These are phyloP conservation scores for Amphichorda felina DNA, from an alignment of 2,329 filamentous ascomycete genomes.

Conservation along the genomic window DNA sequence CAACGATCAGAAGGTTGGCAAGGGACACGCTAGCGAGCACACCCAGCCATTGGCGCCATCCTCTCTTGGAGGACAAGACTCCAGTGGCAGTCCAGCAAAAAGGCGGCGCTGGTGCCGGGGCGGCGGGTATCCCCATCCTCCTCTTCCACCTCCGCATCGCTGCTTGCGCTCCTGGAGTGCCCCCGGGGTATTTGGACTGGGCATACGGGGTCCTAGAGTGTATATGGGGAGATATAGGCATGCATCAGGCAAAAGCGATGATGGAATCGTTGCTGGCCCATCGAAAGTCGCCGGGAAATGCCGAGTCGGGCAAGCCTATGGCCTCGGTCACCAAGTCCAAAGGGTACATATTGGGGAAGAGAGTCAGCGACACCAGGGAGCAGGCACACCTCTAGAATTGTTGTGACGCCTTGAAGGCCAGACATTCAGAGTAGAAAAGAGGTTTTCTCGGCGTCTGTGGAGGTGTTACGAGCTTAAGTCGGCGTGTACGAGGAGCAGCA, in stretches of 20 bases:
- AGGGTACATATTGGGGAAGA: no score
- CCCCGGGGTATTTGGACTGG: conserved; percentile 30
- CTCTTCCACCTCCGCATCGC: conserved; percentile 36
- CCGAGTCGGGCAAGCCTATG: no score
- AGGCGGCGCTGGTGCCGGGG: conserved; percentile 29
- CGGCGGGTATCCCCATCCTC: conserved; percentile 33
- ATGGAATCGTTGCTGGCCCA: conserved; percentile 26
- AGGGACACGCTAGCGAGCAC: conserved; percentile 32
- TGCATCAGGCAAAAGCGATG: conserved; percentile 33
- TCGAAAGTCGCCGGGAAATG: conserved; percentile 3
- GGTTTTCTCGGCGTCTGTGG: no score
- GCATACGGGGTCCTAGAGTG: conserved; percentile 30
- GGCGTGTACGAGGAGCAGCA: no score
- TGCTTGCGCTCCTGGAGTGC: conserved; percentile 32
- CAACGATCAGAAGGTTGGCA: conserved; percentile 23
- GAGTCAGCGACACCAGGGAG: no score
- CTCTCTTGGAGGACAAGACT: conserved; percentile 24
- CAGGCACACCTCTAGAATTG: no score
- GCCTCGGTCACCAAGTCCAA: no score
- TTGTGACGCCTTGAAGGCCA: no score
- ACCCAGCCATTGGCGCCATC: conserved; percentile 40
- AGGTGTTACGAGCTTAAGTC: no score
- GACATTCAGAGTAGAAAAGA: no score
- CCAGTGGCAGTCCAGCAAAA: conserved; percentile 20
- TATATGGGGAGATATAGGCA: conserved; percentile 38